Base-by-base conservation (phyloP, 805 yeast genomes). In the Schizosaccharomyces pombe region DNA sequence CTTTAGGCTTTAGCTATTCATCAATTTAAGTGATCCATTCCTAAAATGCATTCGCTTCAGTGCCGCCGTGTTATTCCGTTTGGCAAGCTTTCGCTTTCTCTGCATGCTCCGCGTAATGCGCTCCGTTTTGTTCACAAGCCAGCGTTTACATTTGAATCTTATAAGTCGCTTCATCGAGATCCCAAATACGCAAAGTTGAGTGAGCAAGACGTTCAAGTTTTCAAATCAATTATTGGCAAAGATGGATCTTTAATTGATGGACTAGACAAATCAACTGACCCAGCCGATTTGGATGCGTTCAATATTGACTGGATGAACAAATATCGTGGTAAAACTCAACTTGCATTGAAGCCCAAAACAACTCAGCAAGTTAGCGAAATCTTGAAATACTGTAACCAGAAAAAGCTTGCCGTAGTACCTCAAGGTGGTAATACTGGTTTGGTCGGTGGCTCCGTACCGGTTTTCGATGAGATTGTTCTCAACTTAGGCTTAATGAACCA, bases 391-490 rank as follows among this genome's bases (percentile, higher is more conserved):
- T 85, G 95, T 70, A 82, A 82, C 63, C 83, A 79, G 31, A 67
- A 78, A 52, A 76, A 74, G 57, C 67, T 87, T 30, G 95, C 96
- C 0, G 78, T 87, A 52, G 94, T 85, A 8, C 96, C 97, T 14
- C 96, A 89, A 68, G 95, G 96, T 64, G 97, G 97, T 60, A 87
- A 89, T 68, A 89, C 96, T 1, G 95, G 95, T 29, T 73, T 87
- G 51, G 97, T 87, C 47, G 97, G 96, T 59, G 97, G 96, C 3
- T 82, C 94, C 4, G 77, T 80, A 19, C 95, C 96, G 0, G 80
- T 87, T 0, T 87, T 85, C 66, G 97, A 87, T 66, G 97, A 87
- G 68, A 76, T 87, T 53, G 75, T 87, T 26, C 60, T 87, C 26
- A 80, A 85, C 2, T 68, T 86, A 52, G 68, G 82, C 34, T 75